Evolutionary conservation across 768 basidiomycete species (phyloP), one percentile per base, ranked within the genome.

Genomic region (Lactifluus pinguis): DNA sequence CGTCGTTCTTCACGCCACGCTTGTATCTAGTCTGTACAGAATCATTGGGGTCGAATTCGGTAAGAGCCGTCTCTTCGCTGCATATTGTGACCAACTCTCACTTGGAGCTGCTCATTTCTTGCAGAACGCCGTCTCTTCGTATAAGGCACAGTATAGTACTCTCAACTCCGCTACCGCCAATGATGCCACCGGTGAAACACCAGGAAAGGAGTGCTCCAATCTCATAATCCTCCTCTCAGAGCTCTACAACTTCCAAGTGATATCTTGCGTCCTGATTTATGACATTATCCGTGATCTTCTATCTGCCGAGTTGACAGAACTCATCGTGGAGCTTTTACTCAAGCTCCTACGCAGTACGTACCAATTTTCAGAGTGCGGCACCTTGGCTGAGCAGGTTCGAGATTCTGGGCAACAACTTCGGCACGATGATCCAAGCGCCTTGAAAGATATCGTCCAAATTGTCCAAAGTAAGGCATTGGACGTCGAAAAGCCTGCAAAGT

Each of bases 201-300:
- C 75, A 6, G 90, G 92, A 34, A 99, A 98, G 73, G 92, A 95
- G 69, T 85, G 85, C 65, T 84, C 88, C 10, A 98, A 99, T 70
- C 74, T 99, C 38, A 79, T 95, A 45, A 83, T 91, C 1, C 80
- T 98, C 25, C 74, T 98, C 21, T 89, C 92, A 2, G 94, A 98
- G 70, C 76, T 99, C 19, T 98, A 98, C 76, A 98, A 98, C 70
- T 94, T 98, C 69, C 90, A 93, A 74, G 91, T 98, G 25, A 82
- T 98, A 55, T 91, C 91, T 3, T 92, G 85, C 59, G 75, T 87
- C 11, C 78, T 98, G n/a, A 75, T 98, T 50, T 98, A 93, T 73
- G 97, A 98, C 69, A 71, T 98, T 51, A 86, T 98, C 65, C 84
- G 89, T 8, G 77, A 79, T 14, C 79, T 98, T 49, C 76, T 98